A percentile compares a stretch with the other conserved stretches of the same genome.
These are phyloP conservation scores for Cocos nucifera DNA, from an alignment of 176 grass and related monocot species.

Conservation along the genomic window DNA sequence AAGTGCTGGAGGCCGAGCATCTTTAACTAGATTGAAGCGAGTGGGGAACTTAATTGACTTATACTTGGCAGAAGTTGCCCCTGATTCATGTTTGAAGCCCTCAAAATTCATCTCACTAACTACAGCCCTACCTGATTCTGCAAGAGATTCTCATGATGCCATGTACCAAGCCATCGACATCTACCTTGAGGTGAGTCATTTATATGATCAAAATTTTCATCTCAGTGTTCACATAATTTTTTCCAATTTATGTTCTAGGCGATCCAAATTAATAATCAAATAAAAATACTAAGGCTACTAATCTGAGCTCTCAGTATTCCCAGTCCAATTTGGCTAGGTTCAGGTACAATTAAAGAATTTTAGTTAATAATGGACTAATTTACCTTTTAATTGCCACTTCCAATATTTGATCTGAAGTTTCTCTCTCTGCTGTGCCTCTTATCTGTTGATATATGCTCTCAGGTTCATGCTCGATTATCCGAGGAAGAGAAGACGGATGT, in stretches of 20 bases:
- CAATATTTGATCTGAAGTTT: too few species aligned
- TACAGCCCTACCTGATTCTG: slow-evolving; percentile 42
- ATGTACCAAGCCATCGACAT: slow-evolving; percentile 86
- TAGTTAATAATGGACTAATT: too few species aligned
- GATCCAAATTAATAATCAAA: too few species aligned
- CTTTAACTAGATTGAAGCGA: slow-evolving; percentile 44
- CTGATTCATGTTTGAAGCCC: slow-evolving; percentile 59
- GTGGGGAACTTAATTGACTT: slow-evolving; percentile 55
- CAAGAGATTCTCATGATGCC: slow-evolving; percentile 80
- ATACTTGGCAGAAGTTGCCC: slow-evolving; percentile 83
- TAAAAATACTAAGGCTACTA: too few species aligned
- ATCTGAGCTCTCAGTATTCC: too few species aligned
- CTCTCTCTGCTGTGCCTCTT: too few species aligned
- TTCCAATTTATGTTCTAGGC: too few species aligned
- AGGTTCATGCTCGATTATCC: slow-evolving; percentile 59
- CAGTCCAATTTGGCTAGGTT: too few species aligned
- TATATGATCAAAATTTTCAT: background rate
- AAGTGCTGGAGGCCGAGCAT: slow-evolving; percentile 4
- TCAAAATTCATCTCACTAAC: slow-evolving; percentile 54
- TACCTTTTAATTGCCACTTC: too few species aligned
- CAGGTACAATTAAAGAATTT: too few species aligned
- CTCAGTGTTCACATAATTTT: too few species aligned
- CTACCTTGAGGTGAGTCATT: slow-evolving; percentile 66
- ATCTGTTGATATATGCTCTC: background rate
- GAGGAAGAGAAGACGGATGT: slow-evolving; percentile 91